These are phyloP conservation scores for Furcasterigmium furcatum DNA, from an alignment of 2,329 filamentous ascomycete species.

Conservation along the genomic window DNA sequence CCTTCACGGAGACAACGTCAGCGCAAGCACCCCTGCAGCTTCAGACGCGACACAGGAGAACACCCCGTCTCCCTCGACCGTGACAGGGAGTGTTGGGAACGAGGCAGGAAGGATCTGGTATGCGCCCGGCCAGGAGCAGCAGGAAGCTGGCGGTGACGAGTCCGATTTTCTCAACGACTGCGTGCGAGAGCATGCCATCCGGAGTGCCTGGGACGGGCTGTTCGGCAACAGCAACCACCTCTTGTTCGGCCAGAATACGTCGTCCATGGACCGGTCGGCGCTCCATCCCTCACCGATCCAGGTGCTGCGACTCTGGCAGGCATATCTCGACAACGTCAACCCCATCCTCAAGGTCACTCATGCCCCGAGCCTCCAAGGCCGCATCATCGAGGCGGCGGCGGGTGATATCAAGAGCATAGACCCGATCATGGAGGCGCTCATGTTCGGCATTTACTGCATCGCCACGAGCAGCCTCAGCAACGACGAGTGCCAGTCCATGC, in stretches of 20 bases:
- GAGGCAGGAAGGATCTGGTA: too few relatives aligned
- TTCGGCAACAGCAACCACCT: conserved; percentile 41
- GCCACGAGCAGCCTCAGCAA: conserved; percentile 30
- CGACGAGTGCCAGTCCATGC: conserved; percentile 22
- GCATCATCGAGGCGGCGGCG: conserved; percentile 20
- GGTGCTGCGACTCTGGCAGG: conserved; percentile 29
- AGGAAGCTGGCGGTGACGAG: conserved; percentile 11
- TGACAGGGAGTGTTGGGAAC: too few relatives aligned
- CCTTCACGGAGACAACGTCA: conserved; percentile 22
- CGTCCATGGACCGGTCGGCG: conserved; percentile 20
- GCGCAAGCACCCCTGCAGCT: too few relatives aligned
- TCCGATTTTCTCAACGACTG: not conserved
- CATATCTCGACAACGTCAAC: conserved; percentile 37
- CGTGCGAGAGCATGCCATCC: conserved; percentile 26
- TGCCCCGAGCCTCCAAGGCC: conserved; percentile 30
- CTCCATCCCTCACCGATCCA: conserved; percentile 13
- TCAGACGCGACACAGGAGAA: too few relatives aligned
- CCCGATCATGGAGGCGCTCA: conserved; percentile 27
- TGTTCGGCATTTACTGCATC: conserved; percentile 40
- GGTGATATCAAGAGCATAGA: conserved; percentile 16
- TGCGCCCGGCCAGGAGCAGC: too few relatives aligned
- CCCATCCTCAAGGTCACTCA: conserved; percentile 41
- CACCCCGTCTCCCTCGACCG: too few relatives aligned
- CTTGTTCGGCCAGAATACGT: conserved; percentile 47
- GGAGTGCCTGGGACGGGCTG: conserved; percentile 40